A percentile compares a stretch with the other conserved stretches of the same genome.
Conservation (phyloP, 2,329 filamentous ascomycete species). For the Paracorniculantispora psalliotae region DNA sequence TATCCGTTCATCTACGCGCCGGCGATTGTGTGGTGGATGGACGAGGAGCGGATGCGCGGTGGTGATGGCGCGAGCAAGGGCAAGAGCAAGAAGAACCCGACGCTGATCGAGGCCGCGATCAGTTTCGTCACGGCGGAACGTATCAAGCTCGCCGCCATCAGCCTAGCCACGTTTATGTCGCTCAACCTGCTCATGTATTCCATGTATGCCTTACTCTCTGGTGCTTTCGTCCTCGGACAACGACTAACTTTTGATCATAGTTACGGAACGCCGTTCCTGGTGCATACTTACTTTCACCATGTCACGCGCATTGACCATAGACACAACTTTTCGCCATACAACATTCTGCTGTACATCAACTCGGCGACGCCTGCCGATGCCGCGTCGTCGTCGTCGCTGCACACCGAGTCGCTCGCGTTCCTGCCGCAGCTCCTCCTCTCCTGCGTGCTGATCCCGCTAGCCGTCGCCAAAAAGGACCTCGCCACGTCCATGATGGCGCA, state of each 20-base stretch:
- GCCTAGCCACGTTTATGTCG: constrained; percentile 65
- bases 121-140: constrained; percentile 51
- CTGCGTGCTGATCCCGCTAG: constrained; percentile 68
- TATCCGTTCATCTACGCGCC: constrained; percentile 95
- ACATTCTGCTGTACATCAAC: constrained; percentile 80
- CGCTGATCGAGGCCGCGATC: constrained; percentile 21
- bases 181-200: constrained; percentile 78
- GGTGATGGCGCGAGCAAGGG: not conserved
- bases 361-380: constrained; percentile 50
- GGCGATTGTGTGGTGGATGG: constrained; percentile 76
- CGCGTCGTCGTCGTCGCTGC: constrained; percentile 31
- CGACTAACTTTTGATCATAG: constrained; percentile 35
- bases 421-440: constrained; percentile 81
- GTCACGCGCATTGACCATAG: constrained; percentile 89
- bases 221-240: not conserved
- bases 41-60: constrained; percentile 41
- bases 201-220: constrained; percentile 43
- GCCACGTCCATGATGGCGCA: constrained; percentile 85
- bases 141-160: constrained; percentile 55
- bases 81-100: not conserved
- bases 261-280: constrained; percentile 75
- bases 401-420: constrained; percentile 78
- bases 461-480: constrained; percentile 75
- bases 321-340: constrained; percentile 98
- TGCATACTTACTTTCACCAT: constrained; percentile 91